Evolutionary conservation across 257 asterid species (phyloP).

Genomic region (Apocynum venetum): DNA sequence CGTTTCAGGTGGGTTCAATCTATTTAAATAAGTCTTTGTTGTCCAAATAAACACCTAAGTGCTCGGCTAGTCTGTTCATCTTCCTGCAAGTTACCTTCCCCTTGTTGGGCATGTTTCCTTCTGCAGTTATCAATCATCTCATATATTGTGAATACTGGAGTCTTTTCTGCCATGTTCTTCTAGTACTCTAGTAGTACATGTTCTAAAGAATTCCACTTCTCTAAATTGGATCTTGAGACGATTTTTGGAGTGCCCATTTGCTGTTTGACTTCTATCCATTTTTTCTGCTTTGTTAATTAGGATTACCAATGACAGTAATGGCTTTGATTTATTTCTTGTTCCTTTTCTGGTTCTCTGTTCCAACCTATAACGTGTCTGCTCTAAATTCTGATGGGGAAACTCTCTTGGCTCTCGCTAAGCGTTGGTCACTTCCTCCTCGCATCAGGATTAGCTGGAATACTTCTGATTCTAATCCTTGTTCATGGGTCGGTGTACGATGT

Average conservation of each 20-base stretch:
- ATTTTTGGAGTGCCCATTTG: neutral
- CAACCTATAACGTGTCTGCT: conserved; percentile 25
- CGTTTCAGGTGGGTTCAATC: no score
- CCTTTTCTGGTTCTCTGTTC: conserved; percentile 32
- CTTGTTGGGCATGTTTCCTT: neutral
- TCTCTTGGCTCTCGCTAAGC: conserved; percentile 55
- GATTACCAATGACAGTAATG: neutral
- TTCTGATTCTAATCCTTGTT: conserved; percentile 73
- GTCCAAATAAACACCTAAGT: no score
- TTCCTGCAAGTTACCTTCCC: neutral
- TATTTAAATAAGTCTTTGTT: no score
- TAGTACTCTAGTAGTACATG: neutral
- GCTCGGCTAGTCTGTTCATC: no score
- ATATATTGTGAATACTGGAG: neutral
- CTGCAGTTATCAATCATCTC: neutral
- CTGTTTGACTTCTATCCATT: neutral
- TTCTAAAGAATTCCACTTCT: neutral
- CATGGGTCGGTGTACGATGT: conserved; percentile 78
- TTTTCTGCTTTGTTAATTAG: neutral
- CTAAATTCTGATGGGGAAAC: conserved; percentile 52
- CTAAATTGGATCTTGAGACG: neutral
- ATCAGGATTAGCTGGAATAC: conserved; percentile 65
- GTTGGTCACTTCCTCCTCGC: conserved; percentile 53
- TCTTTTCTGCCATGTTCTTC: neutral
- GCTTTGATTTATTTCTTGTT: conserved; percentile 22